These are phyloP conservation scores for Fraxinus paxiana DNA, from an alignment of 305 asterid species.

Conservation along the genomic window DNA sequence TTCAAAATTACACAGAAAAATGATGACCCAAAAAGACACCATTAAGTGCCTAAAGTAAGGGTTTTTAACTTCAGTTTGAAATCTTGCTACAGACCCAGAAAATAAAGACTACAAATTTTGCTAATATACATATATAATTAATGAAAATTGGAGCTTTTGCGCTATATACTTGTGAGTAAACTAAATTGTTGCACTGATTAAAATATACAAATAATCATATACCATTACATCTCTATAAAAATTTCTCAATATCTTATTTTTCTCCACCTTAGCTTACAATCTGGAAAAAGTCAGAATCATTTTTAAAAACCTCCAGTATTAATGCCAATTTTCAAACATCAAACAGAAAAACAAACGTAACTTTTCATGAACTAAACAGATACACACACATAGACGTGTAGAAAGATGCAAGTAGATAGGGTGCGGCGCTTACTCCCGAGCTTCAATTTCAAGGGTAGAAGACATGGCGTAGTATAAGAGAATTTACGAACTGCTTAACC, in stretches of 20 bases:
- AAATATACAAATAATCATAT: background rate
- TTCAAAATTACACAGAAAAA: background rate
- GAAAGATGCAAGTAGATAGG: background rate
- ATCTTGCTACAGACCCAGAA: background rate
- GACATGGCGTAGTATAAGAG: constrained; percentile 49
- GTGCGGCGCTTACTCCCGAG: constrained; percentile 66
- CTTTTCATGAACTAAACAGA: background rate
- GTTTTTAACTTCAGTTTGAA: background rate
- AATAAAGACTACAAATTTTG: background rate
- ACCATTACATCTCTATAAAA: background rate
- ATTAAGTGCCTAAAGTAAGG: background rate
- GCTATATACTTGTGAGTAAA: background rate
- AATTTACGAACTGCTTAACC: constrained; percentile 31
- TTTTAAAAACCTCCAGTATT: background rate
- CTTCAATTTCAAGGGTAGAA: constrained; percentile 92
- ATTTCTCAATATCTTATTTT: constrained; percentile 1
- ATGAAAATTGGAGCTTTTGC: background rate
- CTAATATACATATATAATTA: background rate
- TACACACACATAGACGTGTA: background rate
- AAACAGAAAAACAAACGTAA: background rate
- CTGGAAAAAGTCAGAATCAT: background rate
- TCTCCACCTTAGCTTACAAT: background rate
- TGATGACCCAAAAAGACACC: background rate
- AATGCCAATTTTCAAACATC: background rate
- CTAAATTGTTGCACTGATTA: background rate